Percentiles rank a stretch among this genome's conserved stretches.
These are phyloP conservation scores for Trichoderma lentiforme DNA, from an alignment of 2,329 filamentous ascomycete genomes.

Conservation along the genomic window DNA sequence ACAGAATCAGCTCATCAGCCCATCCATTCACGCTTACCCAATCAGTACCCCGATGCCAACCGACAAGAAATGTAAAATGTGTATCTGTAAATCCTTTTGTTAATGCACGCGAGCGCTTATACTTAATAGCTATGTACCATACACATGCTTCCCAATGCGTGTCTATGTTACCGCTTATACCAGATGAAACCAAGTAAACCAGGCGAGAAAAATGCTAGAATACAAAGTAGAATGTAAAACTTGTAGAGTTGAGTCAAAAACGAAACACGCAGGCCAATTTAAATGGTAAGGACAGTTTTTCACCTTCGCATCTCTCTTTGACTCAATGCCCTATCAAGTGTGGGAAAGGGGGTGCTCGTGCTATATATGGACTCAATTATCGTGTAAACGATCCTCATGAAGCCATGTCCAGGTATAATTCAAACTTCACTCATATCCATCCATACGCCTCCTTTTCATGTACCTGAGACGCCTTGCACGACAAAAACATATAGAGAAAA, in stretches of 20 bases:
- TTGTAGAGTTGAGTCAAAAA: not conserved
- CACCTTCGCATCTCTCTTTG: not conserved
- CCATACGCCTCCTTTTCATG: slow-evolving; percentile 12
- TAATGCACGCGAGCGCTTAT: not conserved
- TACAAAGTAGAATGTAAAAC: not conserved
- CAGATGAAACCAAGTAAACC: not conserved
- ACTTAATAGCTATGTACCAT: not conserved
- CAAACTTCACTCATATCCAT: slow-evolving; percentile 5
- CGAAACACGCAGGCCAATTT: not conserved
- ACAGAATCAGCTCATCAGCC: not conserved
- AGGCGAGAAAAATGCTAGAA: not conserved
- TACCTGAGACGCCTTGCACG: slow-evolving; percentile 15
- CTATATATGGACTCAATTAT: slow-evolving; percentile 1
- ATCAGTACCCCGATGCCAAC: not conserved
- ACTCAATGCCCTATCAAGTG: not conserved
- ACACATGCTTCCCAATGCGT: not conserved
- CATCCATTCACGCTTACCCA: not conserved
- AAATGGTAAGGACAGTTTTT: not conserved
- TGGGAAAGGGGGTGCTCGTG: not conserved
- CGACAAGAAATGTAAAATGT: not conserved
- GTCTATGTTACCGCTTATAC: not conserved
- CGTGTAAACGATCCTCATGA: not conserved
- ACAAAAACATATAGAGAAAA: not conserved
- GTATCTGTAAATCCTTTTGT: not conserved
- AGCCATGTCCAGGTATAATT: slow-evolving; percentile 13